These are phyloP conservation scores for Cicer pinnatifidum DNA, from an alignment of 306 rosid genomes.

Conservation along the genomic window DNA sequence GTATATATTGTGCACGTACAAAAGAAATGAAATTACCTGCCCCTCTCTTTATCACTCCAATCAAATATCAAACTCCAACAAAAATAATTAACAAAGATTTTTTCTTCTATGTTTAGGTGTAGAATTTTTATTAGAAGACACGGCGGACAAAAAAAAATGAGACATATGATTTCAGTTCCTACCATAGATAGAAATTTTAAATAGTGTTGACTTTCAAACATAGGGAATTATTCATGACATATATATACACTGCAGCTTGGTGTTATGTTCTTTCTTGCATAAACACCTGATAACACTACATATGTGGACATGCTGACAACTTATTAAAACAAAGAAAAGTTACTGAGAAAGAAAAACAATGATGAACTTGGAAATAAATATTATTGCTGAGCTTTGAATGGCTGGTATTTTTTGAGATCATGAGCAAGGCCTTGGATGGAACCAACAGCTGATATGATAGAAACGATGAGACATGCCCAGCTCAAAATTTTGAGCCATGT, in stretches of 20 bases:
- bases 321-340: slow-evolving; percentile 27
- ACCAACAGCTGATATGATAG: slow-evolving; percentile 80
- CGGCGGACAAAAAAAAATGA: not conserved
- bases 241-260: slow-evolving; percentile 40
- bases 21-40: not conserved
- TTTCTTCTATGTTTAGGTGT: not conserved
- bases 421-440: slow-evolving; percentile 78
- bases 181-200: slow-evolving; percentile 20
- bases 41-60: not conserved
- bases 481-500: slow-evolving; percentile 84
- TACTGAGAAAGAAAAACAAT: slow-evolving; percentile 31
- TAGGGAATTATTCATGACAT: slow-evolving; percentile 33
- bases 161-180: not conserved
- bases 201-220: slow-evolving; percentile 38
- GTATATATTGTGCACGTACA: slow-evolving; percentile 9
- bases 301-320: slow-evolving; percentile 33
- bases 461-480: slow-evolving; percentile 78
- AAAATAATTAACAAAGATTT: not conserved
- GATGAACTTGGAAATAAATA: slow-evolving; percentile 17
- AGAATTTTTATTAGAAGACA: not conserved
- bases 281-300: slow-evolving; percentile 47
- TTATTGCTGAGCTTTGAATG: slow-evolving; percentile 69
- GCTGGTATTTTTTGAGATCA: slow-evolving; percentile 74
- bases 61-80: not conserved
- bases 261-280: slow-evolving; percentile 28